These are phyloP conservation scores for Prunus davidiana DNA, from an alignment of 306 rosid species.

Conservation along the genomic window DNA sequence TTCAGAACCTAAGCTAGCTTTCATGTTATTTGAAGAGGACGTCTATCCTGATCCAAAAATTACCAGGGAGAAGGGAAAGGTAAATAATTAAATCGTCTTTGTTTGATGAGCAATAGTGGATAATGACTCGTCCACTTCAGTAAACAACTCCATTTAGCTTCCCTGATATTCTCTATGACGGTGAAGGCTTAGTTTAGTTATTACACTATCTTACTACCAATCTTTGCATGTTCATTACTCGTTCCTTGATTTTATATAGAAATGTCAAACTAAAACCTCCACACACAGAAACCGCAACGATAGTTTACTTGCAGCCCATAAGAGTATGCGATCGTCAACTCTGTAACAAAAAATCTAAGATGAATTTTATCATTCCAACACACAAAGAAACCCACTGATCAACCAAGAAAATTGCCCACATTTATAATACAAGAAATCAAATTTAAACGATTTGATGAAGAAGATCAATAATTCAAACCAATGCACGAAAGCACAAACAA, in stretches of 20 bases:
- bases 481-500: too few relatives aligned
- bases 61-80: not conserved
- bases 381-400: too few relatives aligned
- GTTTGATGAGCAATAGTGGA: not conserved
- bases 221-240: too few relatives aligned
- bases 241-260: too few relatives aligned
- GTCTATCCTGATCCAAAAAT: not conserved
- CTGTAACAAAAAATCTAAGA: too few relatives aligned
- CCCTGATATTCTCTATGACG: not conserved
- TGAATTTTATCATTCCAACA: too few relatives aligned
- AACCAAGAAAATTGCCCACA: too few relatives aligned
- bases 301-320: not conserved
- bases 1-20: not conserved
- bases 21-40: not conserved
- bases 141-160: not conserved
- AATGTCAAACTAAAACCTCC: not conserved
- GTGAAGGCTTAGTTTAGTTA: not conserved
- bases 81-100: not conserved
- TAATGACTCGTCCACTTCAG: not conserved
- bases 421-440: too few relatives aligned
- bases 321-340: not conserved
- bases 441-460: too few relatives aligned
- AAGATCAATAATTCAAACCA: too few relatives aligned
- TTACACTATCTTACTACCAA: not conserved
- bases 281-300: not conserved